Evolutionary conservation across 2,329 filamentous ascomycete genomes (phyloP), one percentile per base, ranked within the genome.

Genomic region (Dothistroma pini): DNA sequence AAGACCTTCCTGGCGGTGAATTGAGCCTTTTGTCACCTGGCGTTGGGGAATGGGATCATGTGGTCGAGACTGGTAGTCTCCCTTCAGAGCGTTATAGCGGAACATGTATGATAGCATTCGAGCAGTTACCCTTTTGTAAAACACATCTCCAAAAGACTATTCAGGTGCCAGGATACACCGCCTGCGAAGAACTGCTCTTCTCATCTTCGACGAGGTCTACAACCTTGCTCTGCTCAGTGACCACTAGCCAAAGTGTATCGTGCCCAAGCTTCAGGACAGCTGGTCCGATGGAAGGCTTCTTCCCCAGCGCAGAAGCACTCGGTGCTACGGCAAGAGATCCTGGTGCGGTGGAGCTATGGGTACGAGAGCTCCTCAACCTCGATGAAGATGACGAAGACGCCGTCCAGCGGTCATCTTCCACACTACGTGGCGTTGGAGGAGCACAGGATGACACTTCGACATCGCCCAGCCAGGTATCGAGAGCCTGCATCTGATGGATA

Each of bases 171-270:
- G 41, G 41, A 44, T 44, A 44, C 8, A 44, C 41, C 9, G 16
- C n/a, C 16, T 51, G 49, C 3, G 49, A 25, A 29, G 49, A 12
- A 14, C 19, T n/a, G 41, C 7, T n/a, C 25, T 57, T 50, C n/a
- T 22, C 48, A 22, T 50, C 48, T 22, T 35, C 55, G n/a, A 35
- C 16, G 14, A 48, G n/a, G n/a, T 21, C 57, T 16, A 55, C 35
- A 4, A 52, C 29, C 22, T 55, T 53, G 25, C 52, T 58, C 19
- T 52, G 29, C 38, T 52, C 53, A 7, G 53, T 56, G 19, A 66
- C 21, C 8, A 66, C 59, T 14, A 66, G 53, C 62, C 62, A 66
- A 38, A 66, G 48, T 14, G 64, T 62, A 16, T 48, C 44, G 12
- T 31, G 11, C 10, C 56, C 62, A n/a, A 64, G 48, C 58, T 63